phyloP scores from a whole-genome alignment of 2,329 filamentous ascomycete genomes.

The Plenodomus biglobosus region DNA sequence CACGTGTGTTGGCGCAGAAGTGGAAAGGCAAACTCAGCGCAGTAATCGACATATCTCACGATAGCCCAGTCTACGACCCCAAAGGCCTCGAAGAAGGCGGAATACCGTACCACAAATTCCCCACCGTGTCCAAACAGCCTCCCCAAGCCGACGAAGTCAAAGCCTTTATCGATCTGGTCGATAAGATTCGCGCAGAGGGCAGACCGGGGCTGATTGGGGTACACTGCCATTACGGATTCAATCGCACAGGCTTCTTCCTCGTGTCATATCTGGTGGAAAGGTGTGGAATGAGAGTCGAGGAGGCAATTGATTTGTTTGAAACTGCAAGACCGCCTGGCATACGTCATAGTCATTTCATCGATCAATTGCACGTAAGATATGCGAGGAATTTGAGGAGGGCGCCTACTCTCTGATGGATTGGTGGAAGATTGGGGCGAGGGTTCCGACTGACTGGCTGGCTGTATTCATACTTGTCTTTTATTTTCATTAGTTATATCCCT shows the following conservation, averaged over 20 bases:
- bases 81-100: slow-evolving; percentile 49
- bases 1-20: slow-evolving; percentile 66
- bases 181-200: slow-evolving; percentile 43
- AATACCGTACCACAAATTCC: slow-evolving; percentile 71
- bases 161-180: slow-evolving; percentile 61
- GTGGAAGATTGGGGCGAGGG: too few relatives aligned
- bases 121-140: slow-evolving; percentile 88
- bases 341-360: slow-evolving; percentile 84
- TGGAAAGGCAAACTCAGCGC: slow-evolving; percentile 71
- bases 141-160: slow-evolving; percentile 65
- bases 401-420: slow-evolving; percentile 24
- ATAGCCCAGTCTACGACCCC: slow-evolving; percentile 86
- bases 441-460: too few relatives aligned
- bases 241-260: slow-evolving; percentile 88
- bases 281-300: slow-evolving; percentile 68
- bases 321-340: slow-evolving; percentile 76
- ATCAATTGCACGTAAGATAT: slow-evolving; percentile 80
- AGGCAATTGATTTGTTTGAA: slow-evolving; percentile 79
- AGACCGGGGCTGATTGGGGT: slow-evolving; percentile 65
- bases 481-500: too few relatives aligned
- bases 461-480: too few relatives aligned
- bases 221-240: slow-evolving; percentile 96
- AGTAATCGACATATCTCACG: slow-evolving; percentile 88
- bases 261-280: slow-evolving; percentile 88
- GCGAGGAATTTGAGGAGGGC: slow-evolving; percentile 51